Conservation (phyloP, 192 early-diverging fungal genomes). For the Chytriomyces confervae region DNA sequence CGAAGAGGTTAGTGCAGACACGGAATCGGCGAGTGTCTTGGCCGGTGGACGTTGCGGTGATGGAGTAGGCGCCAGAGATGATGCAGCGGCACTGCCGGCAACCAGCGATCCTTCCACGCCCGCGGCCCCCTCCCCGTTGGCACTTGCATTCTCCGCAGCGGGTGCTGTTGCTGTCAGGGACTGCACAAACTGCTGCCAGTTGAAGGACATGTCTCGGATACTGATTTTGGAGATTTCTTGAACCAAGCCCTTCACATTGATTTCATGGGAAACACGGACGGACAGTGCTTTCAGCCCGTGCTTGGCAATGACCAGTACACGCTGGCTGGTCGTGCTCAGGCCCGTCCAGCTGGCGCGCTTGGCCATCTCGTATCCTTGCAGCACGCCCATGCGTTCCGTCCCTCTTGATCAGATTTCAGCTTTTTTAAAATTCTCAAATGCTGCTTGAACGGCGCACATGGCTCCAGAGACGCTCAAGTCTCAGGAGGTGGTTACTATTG, state of each 20-base stretch:
- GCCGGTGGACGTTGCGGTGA: background rate
- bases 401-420: no score
- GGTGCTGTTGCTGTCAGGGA: background rate
- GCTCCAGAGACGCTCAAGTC: no score
- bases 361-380: background rate
- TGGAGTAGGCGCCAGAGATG: background rate
- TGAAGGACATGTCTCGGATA: background rate
- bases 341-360: background rate
- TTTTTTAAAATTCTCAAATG: no score
- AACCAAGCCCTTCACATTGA: background rate
- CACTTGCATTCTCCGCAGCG: background rate
- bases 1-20: constrained; percentile 10
- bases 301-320: background rate
- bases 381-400: background rate
- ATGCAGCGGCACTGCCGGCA: background rate
- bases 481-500: no score
- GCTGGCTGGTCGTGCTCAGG: background rate
- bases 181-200: background rate
- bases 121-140: background rate
- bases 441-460: no score
- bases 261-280: background rate
- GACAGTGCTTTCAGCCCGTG: background rate
- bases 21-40: constrained; percentile 11
- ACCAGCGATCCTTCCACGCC: background rate
- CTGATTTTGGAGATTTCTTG: background rate